phyloP scores from a whole-genome alignment of 2,329 filamentous ascomycete genomes.

The Coniochaeta sp. region DNA sequence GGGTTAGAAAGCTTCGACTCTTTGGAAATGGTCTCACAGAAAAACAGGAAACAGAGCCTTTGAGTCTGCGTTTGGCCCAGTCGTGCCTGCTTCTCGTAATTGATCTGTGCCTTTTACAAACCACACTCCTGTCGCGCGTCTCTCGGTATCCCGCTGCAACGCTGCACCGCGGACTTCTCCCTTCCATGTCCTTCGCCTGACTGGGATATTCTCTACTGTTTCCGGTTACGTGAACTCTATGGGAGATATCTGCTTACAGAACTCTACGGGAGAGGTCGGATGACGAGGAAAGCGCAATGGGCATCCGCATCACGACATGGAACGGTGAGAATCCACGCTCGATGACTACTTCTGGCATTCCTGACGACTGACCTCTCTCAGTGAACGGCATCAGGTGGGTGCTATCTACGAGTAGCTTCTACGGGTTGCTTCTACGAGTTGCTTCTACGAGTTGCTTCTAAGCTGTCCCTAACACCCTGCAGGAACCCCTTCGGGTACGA shows the following conservation, averaged over 20 bases:
- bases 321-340: conserved; percentile 61
- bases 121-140: neutral
- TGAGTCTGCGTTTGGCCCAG: neutral
- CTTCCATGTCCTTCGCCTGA: neutral
- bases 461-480: neutral
- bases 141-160: neutral
- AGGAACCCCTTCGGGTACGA: conserved; percentile 81
- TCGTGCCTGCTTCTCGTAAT: neutral
- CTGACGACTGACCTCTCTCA: conserved; percentile 21
- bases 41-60: neutral
- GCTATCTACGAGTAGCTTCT: too few species aligned
- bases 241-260: too few species aligned
- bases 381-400: conserved; percentile 68
- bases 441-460: too few species aligned
- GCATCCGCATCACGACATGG: conserved; percentile 77
- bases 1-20: neutral
- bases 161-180: neutral
- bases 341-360: too few species aligned
- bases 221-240: neutral
- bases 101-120: neutral
- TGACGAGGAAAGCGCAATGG: conserved; percentile 39
- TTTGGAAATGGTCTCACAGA: neutral
- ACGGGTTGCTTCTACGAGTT: too few species aligned
- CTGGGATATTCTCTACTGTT: neutral
- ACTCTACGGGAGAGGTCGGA: neutral